Percentiles rank a stretch among this genome's conserved stretches.
Evolutionary conservation across 805 yeast species (phyloP).

Genomic region (Wickerhamomyces queroliae): DNA sequence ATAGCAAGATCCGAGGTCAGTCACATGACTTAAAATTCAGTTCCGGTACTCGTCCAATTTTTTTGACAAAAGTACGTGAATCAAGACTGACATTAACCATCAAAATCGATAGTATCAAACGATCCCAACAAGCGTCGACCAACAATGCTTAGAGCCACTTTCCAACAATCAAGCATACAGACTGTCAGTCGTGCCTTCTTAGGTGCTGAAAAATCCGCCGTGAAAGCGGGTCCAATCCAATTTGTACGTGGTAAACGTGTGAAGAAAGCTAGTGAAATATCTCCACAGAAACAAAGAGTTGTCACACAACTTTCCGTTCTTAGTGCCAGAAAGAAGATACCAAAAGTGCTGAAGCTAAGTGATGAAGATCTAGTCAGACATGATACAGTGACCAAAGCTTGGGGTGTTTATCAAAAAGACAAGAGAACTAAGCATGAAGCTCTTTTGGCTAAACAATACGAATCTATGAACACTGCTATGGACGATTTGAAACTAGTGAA

Average conservation of each 20-base stretch:
- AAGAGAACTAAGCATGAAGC: conserved; percentile 36
- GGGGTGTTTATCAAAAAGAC: conserved; percentile 59
- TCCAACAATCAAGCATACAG: not conserved
- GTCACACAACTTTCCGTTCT: conserved; percentile 65
- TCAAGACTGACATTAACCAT: too few species aligned
- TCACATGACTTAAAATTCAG: not conserved
- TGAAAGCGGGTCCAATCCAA: conserved; percentile 1
- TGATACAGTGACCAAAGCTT: conserved; percentile 74
- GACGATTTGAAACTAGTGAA: conserved; percentile 49
- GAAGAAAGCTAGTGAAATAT: conserved; percentile 29
- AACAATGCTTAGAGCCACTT: conserved; percentile 1
- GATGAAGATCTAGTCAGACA: conserved; percentile 85
- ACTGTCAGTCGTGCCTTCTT: not conserved
- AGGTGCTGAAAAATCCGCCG: not conserved
- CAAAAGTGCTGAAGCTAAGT: conserved; percentile 67
- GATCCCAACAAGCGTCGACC: not conserved
- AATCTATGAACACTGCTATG: conserved; percentile 65
- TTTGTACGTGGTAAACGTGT: conserved; percentile 47
- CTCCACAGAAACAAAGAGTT: conserved; percentile 43
- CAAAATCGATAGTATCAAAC: not conserved
- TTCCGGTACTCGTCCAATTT: not conserved
- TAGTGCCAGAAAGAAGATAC: conserved; percentile 85
- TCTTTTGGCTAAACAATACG: conserved; percentile 54
- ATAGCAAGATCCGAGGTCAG: not conserved
- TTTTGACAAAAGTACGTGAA: too few species aligned